Base-by-base conservation (phyloP, 108 stramenopile genomes). In the Cyclotella sp. region DNA sequence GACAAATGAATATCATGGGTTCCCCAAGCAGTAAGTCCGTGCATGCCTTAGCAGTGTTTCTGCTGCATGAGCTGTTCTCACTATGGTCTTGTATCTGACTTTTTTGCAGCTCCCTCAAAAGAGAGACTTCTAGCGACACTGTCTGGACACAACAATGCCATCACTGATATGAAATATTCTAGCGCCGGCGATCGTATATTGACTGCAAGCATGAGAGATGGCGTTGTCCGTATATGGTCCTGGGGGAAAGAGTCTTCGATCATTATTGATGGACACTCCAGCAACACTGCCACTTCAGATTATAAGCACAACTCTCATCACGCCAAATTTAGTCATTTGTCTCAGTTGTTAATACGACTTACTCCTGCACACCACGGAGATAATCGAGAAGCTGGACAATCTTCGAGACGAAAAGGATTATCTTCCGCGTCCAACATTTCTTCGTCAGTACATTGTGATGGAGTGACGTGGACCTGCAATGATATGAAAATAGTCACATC, bases 201-300 rank as follows among this genome's bases (percentile, higher is more conserved):
- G 24, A 90, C 90, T 76, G 95, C 92, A 34, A 93, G 92, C 74
- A 90, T 92, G 73, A 90, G 90, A 63, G 95, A 95, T 69, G 95
- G 95, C 45, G 82, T 90, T 22, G 87, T 90, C 39, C 78, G 92
- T 45, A 78, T 95, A 15, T 95, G 95, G 95, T 87, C 82, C 5
- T 85, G 87, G 77, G 68, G 73, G 8, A 76, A 65, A 59, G 86
- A 86, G 68, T 55, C 78, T 13, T 8, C 67, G 0, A 75, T 68
- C 41, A 42, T 34, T 13, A 47, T 69, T n/a, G 74, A 80, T 54
- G 75, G 88, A 15, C 59, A 57, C 43, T 62, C 68, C 18, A 43
- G 74, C n/a, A 75, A 46, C 46, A 54, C 15, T 42, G 54, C 21
- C 60, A 72, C 54, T 49, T 78, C 59, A 64, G 79, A 73, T 28